Conservation (phyloP, 306 rosid species). For the Lathyrus sativus region DNA sequence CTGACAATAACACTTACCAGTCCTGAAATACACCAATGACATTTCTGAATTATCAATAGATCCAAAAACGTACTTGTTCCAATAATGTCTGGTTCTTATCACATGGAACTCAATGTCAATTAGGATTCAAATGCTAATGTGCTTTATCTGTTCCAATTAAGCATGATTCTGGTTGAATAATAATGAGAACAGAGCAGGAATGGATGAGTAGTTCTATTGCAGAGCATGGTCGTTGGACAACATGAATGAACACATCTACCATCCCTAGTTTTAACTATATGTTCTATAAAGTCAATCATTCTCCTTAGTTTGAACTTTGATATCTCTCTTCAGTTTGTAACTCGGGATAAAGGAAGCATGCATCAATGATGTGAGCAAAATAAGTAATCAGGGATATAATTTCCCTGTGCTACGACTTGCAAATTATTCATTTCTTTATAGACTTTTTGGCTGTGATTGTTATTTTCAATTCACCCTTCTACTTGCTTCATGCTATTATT, state of each 20-base stretch:
- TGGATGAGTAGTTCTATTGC: background rate
- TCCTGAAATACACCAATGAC: background rate
- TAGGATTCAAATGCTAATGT: constrained; percentile 7
- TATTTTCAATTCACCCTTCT: background rate
- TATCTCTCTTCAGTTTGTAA: constrained; percentile 4
- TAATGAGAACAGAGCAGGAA: background rate
- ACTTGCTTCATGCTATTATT: constrained; percentile 17
- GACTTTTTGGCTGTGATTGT: constrained; percentile 21
- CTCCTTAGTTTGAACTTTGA: constrained; percentile 1
- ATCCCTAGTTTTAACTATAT: constrained; percentile 2
- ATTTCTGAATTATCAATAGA: background rate
- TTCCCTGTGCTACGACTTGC: background rate
- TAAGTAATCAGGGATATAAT: background rate
- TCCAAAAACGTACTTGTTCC: background rate
- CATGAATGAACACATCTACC: background rate
- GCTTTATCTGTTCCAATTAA: background rate
- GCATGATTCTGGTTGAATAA: background rate
- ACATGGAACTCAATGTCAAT: background rate
- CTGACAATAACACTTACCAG: background rate
- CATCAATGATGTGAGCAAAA: constrained; percentile 1
- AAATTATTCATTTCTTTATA: constrained; percentile 16
- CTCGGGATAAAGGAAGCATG: constrained; percentile 28
- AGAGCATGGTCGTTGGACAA: background rate
- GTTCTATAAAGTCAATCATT: background rate
- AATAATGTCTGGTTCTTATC: background rate